Conservation (phyloP, 176 grass and related monocot genomes). For the barley (Hordeum vulgare) region DNA sequence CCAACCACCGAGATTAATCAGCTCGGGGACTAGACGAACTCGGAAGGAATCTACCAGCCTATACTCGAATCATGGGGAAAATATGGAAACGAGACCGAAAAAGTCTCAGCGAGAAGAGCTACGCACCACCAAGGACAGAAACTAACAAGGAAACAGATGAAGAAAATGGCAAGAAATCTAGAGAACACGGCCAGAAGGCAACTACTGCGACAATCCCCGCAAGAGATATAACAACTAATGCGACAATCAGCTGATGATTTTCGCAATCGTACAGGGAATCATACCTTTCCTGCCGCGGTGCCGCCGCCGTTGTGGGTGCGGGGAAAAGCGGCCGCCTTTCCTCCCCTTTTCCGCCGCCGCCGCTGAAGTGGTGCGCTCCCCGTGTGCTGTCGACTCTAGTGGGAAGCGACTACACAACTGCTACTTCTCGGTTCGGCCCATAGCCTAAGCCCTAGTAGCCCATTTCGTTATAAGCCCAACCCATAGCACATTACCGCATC, state of each 20-base stretch:
- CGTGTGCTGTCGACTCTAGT: not conserved
- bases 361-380: not conserved
- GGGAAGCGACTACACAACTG: not conserved
- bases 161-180: not conserved
- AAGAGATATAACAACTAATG: not conserved
- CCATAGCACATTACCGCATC: not conserved
- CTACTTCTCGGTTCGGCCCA: not conserved
- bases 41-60: not conserved
- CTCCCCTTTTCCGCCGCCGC: slow-evolving; percentile 13
- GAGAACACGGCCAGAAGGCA: not conserved
- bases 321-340: slow-evolving; percentile 23
- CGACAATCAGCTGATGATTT: not conserved
- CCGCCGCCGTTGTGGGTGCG: not conserved
- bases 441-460: not conserved
- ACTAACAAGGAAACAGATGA: not conserved
- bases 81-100: not conserved
- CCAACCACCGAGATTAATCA: not conserved
- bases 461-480: not conserved
- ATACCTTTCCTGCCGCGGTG: slow-evolving; percentile 19
- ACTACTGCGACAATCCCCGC: not conserved
- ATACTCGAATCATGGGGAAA: not conserved
- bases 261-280: not conserved
- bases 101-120: not conserved
- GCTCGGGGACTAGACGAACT: not conserved
- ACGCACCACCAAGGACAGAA: not conserved